phyloP scores from a whole-genome alignment of 2,329 filamentous ascomycete genomes.

The Aureobasidium sp. region DNA sequence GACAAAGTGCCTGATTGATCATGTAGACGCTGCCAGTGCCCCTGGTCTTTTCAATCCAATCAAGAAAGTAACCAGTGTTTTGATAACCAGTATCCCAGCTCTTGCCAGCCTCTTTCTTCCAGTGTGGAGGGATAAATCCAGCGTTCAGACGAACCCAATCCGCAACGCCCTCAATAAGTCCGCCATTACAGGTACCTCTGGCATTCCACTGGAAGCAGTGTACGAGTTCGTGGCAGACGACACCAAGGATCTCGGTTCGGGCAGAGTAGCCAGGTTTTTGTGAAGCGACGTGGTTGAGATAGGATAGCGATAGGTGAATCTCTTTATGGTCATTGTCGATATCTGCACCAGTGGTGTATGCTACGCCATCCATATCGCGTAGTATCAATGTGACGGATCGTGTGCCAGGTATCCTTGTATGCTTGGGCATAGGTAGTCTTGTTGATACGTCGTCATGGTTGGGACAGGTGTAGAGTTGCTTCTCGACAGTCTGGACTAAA shows the following conservation, averaged over 20 bases:
- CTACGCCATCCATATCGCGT: conserved; percentile 72
- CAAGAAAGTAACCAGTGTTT: conserved; percentile 82
- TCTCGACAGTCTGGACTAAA: conserved; percentile 62
- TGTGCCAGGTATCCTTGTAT: conserved; percentile 49
- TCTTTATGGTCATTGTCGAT: conserved; percentile 85
- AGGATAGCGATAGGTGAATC: conserved; percentile 76
- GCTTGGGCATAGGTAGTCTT: not conserved
- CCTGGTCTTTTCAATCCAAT: conserved; percentile 67
- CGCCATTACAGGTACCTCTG: conserved; percentile 50
- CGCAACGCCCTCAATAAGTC: conserved; percentile 82
- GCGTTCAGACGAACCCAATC: conserved; percentile 83
- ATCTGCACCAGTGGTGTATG: conserved; percentile 76
- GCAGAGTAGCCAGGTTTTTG: conserved; percentile 33
- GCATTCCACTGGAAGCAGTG: conserved; percentile 87
- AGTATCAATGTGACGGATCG: conserved; percentile 81
- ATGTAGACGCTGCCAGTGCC: conserved; percentile 45
- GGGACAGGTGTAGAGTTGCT: conserved; percentile 57
- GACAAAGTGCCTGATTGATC: conserved; percentile 60
- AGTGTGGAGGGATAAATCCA: conserved; percentile 71
- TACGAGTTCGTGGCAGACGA: conserved; percentile 86
- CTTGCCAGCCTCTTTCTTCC: conserved; percentile 52
- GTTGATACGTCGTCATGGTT: conserved; percentile 2
- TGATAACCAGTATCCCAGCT: conserved; percentile 90
- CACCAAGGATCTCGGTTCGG: conserved; percentile 63
- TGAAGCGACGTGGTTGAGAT: conserved; percentile 45